Evolutionary conservation across 176 grass and related monocot genomes (phyloP), one percentile per base, ranked within the genome.

Genomic region (Cocos nucifera): DNA sequence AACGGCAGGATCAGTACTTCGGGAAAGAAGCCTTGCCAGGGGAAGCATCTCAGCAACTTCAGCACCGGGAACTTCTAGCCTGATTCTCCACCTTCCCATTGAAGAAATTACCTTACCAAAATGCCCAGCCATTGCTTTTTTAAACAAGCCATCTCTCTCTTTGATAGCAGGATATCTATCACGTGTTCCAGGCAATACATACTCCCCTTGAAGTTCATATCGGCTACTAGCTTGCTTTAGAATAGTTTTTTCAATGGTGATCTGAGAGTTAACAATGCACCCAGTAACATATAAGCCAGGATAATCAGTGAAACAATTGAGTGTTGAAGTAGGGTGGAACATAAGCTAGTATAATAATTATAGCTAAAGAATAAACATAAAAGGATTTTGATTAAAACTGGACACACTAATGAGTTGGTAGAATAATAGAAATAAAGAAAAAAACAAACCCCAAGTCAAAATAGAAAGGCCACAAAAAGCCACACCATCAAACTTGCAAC

Each of bases 1-100:
- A 73, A 97, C 86, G 71, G 77, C 84, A 75, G 93, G 93, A 73
- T 97, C 93, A 59, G 87, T 97, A 78, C 93, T 97, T 66, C 93
- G 87, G 75, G 93, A 97, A 67, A 97, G 78, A 65, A 97, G 87
- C 64, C 84, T 88, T 66, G 87, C 87, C 72, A 97, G 76, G 69
- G 93, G 93, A 83, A 97, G 87, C 73, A 97, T 97, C 83, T 97
- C 93, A 82, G 87, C 84, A 79, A 91, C 84, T 87, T 97, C 87
- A 76, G 93, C 93, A 61, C 65, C 79, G 14, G 93, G 93, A 72
- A 91, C 93, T 81, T 97, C 93, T 56, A 97, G 55, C 76, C 93
- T 83, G 81, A 97, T 84, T 63, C 93, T 72, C 93, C 93, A 97
- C 70, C 93, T 85, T 21, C 93, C 93, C 73, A 97, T 87, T 20